Evolutionary conservation across 108 stramenopile species (phyloP), one percentile per base, ranked within the genome.

Genomic region (Skeletonema costatum): DNA sequence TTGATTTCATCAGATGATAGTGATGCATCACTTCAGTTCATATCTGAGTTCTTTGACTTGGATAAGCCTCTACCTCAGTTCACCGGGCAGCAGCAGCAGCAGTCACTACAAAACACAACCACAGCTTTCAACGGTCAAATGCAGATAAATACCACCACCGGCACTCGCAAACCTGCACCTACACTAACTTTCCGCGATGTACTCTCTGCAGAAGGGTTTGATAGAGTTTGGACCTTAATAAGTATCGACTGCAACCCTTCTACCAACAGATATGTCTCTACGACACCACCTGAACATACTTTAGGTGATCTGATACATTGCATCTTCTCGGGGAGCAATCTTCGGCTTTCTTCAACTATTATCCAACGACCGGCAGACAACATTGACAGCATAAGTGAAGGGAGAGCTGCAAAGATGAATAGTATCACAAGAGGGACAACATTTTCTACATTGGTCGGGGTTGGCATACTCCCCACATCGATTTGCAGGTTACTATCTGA

Each of bases 401-500:
- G 0, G 6, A n/a, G 38, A 10, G 62, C 29, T 63, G 62, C 38
- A 1, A 36, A 16, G 30, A 36, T 36, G 29, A n/a, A n/a, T 4
- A n/a, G 62, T 4, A 17, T n/a, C 21, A 46, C 44, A 25, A 25
- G 25, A 25, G 32, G 33, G 51, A 30, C 50, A 29, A 21, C 39
- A 60, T 58, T 70, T 50, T 53, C 70, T n/a, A 12, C 30, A 13
- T 31, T 70, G 50, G 32, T 70, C 32, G 62, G 50, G 7, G 42
- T 6, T 10, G 25, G 32, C 7, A 29, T 30, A 12, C 64, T 64
- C 14, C 73, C 73, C 6, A 36, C 51, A 2, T 30, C 73, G 11
- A 9, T 74, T 19, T 74, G 73, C 41, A 48, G 64, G 29, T 51
- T 74, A 21, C 73, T 74, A 7, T 74, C 73, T 21, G 73, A 74